A percentile compares a stretch with the other conserved stretches of the same genome.
Evolutionary conservation across 2,329 filamentous ascomycete genomes (phyloP).

Genomic region (Leptodontidium sp.): DNA sequence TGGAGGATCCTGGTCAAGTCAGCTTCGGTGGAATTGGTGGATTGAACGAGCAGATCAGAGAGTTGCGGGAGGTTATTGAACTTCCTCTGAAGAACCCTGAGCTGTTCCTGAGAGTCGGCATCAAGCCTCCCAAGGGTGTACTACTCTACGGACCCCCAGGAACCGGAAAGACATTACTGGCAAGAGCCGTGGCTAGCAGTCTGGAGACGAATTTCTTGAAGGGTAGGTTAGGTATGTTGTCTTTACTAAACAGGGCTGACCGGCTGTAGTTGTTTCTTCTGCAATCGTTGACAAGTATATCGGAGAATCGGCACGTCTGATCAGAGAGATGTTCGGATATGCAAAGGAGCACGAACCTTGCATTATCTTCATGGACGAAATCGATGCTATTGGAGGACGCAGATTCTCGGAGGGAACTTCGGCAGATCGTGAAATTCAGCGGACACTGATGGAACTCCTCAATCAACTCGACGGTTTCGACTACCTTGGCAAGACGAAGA

Average conservation of each 20-base stretch:
- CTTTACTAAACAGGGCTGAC: constrained; percentile 29
- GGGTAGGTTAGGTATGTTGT: constrained; percentile 61
- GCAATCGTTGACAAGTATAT: constrained; percentile 99
- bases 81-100: constrained; percentile 98
- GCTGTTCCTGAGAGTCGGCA: constrained; percentile 93
- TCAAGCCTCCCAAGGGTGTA: constrained; percentile 98
- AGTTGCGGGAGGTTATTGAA: constrained; percentile 97
- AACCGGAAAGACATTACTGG: constrained; percentile 94
- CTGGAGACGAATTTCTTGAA: constrained; percentile 99
- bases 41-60: constrained; percentile 97
- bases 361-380: constrained; percentile 99
- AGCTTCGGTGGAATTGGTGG: constrained; percentile 98
- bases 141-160: constrained; percentile 95
- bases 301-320: constrained; percentile 94
- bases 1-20: constrained; percentile 97
- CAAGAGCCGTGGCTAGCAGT: constrained; percentile 93
- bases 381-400: constrained; percentile 96
- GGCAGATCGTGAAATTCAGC: constrained; percentile 96
- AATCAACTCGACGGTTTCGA: constrained; percentile 99
- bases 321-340: constrained; percentile 99
- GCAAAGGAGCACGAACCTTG: constrained; percentile 99
- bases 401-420: constrained; percentile 97
- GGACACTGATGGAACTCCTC: constrained; percentile 97
- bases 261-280: constrained; percentile 83
- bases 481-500: constrained; percentile 99